Conservation (phyloP, 139 green algal genomes). For the Ettlia oleoabundans region DNA sequence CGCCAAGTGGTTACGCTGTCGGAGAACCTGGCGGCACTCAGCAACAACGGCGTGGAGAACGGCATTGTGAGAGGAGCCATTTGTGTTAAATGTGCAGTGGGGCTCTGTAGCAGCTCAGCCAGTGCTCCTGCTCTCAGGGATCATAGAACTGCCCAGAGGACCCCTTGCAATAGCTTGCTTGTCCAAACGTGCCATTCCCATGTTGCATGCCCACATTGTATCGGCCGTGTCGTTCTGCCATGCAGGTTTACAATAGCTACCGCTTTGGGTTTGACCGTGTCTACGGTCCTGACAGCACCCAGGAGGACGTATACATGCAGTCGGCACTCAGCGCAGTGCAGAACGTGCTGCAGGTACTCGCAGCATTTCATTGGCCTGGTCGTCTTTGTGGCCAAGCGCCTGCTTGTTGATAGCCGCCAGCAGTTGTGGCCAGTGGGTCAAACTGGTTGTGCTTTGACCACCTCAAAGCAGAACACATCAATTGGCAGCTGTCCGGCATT, state of each 20-base stretch:
- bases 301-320: constrained; percentile 85
- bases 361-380: not conserved
- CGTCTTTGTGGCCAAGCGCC: too few relatives aligned
- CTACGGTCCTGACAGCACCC: constrained; percentile 77
- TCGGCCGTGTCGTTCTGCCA: too few relatives aligned
- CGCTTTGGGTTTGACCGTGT: constrained; percentile 94
- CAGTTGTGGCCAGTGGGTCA: too few relatives aligned
- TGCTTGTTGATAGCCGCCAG: too few relatives aligned
- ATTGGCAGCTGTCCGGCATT: too few relatives aligned
- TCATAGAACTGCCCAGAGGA: too few relatives aligned
- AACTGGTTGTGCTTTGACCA: too few relatives aligned
- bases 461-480: too few relatives aligned
- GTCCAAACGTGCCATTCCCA: too few relatives aligned
- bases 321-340: constrained; percentile 81
- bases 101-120: not conserved
- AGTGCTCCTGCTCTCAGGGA: not conserved
- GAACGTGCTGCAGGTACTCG: constrained; percentile 50
- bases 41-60: constrained; percentile 49
- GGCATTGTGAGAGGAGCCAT: constrained; percentile 40
- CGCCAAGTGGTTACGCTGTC: constrained; percentile 74
- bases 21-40: constrained; percentile 75
- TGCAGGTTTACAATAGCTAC: constrained; percentile 54
- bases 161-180: too few relatives aligned
- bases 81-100: too few relatives aligned
- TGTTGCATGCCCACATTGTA: too few relatives aligned